Conservation (phyloP, 257 asterid species). For the Solanum bulbocastanum region DNA sequence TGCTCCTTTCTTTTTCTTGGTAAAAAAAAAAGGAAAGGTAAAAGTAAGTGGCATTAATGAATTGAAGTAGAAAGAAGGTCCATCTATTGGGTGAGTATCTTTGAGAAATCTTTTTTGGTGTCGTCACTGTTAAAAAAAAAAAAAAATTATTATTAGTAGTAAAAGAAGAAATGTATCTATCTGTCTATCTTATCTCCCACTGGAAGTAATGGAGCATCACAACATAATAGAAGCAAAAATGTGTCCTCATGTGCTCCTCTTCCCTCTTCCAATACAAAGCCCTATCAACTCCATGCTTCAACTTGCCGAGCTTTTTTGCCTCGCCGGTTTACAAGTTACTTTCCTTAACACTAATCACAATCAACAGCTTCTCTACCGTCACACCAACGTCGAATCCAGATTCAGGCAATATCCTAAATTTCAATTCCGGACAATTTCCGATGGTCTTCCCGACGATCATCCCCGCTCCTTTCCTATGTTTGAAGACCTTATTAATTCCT, state of each 20-base stretch:
- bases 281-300: slow-evolving; percentile 40
- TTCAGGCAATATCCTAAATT: slow-evolving; percentile 22
- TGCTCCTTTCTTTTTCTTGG: background rate
- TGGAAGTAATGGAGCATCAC: background rate
- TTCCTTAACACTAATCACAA: slow-evolving; percentile 23
- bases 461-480: slow-evolving; percentile 6
- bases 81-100: background rate
- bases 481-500: slow-evolving; percentile 2
- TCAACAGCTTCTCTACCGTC: slow-evolving; percentile 25
- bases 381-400: slow-evolving; percentile 11
- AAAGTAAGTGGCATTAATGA: background rate
- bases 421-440: slow-evolving; percentile 22
- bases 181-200: background rate
- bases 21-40: background rate
- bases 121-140: too few relatives aligned
- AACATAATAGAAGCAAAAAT: background rate
- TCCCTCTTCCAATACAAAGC: slow-evolving; percentile 35
- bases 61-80: background rate
- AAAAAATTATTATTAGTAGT: background rate
- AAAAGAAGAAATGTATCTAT: background rate
- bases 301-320: slow-evolving; percentile 44
- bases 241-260: slow-evolving; percentile 35
- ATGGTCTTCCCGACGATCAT: slow-evolving; percentile 44
- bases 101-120: background rate
- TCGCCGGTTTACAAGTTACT: slow-evolving; percentile 22